Evolutionary conservation across 2,329 filamentous ascomycete species (phyloP), one percentile per base, ranked within the genome.

Genomic region (Nemania diffusa): DNA sequence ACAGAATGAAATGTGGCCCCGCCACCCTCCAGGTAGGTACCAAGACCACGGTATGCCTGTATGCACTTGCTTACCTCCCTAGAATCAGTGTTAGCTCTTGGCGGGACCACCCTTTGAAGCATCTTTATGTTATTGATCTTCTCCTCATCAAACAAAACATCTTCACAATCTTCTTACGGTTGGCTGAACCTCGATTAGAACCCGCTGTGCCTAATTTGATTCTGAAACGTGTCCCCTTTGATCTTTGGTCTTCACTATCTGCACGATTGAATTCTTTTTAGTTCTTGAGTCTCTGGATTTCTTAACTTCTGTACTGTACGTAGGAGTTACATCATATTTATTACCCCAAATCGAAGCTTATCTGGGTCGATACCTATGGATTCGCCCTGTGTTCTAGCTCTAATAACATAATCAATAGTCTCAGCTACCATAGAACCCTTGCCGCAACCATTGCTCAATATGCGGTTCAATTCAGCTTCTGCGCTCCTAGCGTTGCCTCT

Each of bases 391-490:
- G 13, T 52, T 58, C 51, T 62, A 64, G 59, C 26, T 69, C 68
- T 69, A 63, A 65, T 62, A 68, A n/a, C 46, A 61, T 37, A 27
- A 46, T 55, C 51, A 57, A 42, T 57, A 67, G 69, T 52, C 29
- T 44, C 57, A 50, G 40, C 29, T 32, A 22, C 53, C 32, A 15
- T 37, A 57, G 56, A 29, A 2, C 62, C 22, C 29, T 56, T 32
- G 13, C 57, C 51, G n/a, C 26, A 17, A 51, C 64, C 44, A 57
- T 66, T 65, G 50, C 44, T 62, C 76, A 84, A 72, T 69, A 90
- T 90, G 88, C 88, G 86, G 77, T 84, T 90, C 80, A 85, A 86
- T 64, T 75, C 79, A 57, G 79, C 83, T 64, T 77, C 84, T 71
- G 72, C 84, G 62, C 75, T 86, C 59, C 79, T 88, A 75, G 84